A percentile compares a stretch with the other conserved stretches of the same genome.
Conservation (phyloP, 441 rosid species). For the Adansonia rubrostipa region DNA sequence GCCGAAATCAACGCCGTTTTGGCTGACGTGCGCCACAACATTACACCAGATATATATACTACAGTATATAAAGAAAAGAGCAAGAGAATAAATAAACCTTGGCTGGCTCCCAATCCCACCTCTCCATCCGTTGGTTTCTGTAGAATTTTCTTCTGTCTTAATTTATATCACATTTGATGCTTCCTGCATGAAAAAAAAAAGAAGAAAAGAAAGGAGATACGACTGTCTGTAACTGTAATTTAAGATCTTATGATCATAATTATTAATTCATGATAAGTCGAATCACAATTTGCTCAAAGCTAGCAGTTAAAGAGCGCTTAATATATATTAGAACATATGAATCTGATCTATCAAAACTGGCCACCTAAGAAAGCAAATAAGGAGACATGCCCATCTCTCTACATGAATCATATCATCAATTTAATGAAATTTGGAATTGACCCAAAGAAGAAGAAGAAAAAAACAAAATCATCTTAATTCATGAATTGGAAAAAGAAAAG, state of each 20-base stretch:
- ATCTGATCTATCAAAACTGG: no score
- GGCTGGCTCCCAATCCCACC: slow-evolving; percentile 18
- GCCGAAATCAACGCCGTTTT: slow-evolving; percentile 76
- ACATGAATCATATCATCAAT: background rate
- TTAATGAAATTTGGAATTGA: slow-evolving; percentile 19
- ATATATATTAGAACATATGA: no score
- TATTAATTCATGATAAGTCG: no score
- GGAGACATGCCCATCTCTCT: slow-evolving; percentile 19
- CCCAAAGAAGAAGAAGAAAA: slow-evolving; percentile 5
- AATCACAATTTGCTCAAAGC: background rate
- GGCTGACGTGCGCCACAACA: slow-evolving; percentile 67
- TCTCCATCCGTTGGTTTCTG: slow-evolving; percentile 13
- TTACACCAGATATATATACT: slow-evolving; percentile 29
- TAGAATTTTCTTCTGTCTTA: slow-evolving; percentile 30
- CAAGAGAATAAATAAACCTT: background rate
- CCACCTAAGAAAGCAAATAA: slow-evolving; percentile 1
- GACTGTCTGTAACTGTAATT: no score
- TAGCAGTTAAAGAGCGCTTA: background rate
- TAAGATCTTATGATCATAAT: no score
- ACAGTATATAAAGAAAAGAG: no score
- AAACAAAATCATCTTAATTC: background rate
- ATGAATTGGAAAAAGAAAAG: slow-evolving; percentile 17
- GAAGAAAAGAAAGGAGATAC: background rate
- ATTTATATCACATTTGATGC: background rate
- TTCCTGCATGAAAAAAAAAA: background rate